Conservation (phyloP, 192 early-diverging fungal species). For the Backusella mclennaniae region DNA sequence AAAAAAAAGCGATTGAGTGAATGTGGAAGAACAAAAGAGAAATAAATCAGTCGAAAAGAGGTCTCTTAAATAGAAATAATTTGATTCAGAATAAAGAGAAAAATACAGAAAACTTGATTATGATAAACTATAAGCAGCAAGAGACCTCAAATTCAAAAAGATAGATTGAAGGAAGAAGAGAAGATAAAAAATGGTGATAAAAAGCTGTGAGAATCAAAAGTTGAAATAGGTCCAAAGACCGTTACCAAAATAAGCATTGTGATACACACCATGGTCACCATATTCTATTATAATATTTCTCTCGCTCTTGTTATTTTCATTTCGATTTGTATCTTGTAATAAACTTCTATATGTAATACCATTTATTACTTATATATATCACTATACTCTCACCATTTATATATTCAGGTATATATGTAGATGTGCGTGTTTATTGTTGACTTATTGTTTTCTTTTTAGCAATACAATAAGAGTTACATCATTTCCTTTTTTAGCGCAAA, state of each 20-base stretch:
- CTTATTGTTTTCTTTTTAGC: neutral
- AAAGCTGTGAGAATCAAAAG: neutral
- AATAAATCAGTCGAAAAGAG: conserved; percentile 4
- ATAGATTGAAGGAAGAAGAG: conserved; percentile 4
- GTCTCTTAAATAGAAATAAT: neutral
- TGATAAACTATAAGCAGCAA: conserved; percentile 3
- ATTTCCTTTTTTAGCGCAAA: neutral
- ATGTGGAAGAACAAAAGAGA: neutral
- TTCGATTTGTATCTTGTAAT: neutral
- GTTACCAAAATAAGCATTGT: neutral
- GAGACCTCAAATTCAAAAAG: neutral
- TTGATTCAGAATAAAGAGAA: conserved; percentile 2
- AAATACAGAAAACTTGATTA: conserved; percentile 5
- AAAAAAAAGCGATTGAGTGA: neutral
- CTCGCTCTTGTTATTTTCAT: neutral
- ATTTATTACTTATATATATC: neutral
- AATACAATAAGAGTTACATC: neutral
- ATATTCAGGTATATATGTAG: neutral
- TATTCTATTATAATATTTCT: neutral
- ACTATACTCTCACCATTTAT: neutral
- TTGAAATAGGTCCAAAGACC: conserved; percentile 1
- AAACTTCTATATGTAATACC: neutral
- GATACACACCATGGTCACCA: neutral
- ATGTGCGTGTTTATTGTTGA: neutral
- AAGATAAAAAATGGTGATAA: neutral